Evolutionary conservation across 225 moss, liverwort and hornwort genomes (phyloP).

Genomic region (Physcomitrellopsis africana): DNA sequence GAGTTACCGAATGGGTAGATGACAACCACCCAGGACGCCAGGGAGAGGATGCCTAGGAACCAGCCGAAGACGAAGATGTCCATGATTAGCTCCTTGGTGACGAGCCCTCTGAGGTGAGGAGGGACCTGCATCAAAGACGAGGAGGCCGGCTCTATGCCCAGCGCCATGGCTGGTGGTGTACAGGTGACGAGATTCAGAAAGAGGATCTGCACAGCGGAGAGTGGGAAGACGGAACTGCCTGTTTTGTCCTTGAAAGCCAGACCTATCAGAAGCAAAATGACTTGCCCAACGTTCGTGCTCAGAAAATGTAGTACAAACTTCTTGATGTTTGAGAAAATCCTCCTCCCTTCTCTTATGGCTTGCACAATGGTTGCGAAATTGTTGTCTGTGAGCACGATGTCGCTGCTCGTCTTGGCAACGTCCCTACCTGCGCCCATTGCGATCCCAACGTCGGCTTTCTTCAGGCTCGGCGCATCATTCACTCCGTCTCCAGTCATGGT

Average conservation of each 20-base stretch:
- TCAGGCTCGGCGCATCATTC: slow-evolving; percentile 42
- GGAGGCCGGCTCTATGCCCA: slow-evolving; percentile 25
- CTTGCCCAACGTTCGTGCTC: slow-evolving; percentile 13
- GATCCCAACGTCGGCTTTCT: slow-evolving; percentile 39
- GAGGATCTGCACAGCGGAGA: slow-evolving; percentile 32
- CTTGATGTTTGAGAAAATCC: slow-evolving; percentile 19
- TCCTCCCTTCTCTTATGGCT: slow-evolving; percentile 27
- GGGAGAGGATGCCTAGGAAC: background rate
- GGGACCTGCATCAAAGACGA: slow-evolving; percentile 10
- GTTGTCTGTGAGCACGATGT: slow-evolving; percentile 37
- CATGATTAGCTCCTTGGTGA: slow-evolving; percentile 1
- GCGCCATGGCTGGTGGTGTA: slow-evolving; percentile 36
- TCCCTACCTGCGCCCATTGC: slow-evolving; percentile 41
- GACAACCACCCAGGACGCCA: slow-evolving; percentile 9
- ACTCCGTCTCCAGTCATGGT: slow-evolving; percentile 46
- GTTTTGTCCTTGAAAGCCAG: slow-evolving; percentile 6
- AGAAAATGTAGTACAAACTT: background rate
- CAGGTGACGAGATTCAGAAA: slow-evolving; percentile 37
- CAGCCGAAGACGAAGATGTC: background rate
- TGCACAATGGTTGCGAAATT: slow-evolving; percentile 40
- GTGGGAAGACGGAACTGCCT: slow-evolving; percentile 17
- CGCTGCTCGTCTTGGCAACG: slow-evolving; percentile 34
- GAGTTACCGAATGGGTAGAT: background rate
- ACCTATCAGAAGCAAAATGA: background rate
- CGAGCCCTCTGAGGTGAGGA: background rate